Base-by-base conservation (phyloP, 257 asterid genomes). In the Paraleonurus japonicus region DNA sequence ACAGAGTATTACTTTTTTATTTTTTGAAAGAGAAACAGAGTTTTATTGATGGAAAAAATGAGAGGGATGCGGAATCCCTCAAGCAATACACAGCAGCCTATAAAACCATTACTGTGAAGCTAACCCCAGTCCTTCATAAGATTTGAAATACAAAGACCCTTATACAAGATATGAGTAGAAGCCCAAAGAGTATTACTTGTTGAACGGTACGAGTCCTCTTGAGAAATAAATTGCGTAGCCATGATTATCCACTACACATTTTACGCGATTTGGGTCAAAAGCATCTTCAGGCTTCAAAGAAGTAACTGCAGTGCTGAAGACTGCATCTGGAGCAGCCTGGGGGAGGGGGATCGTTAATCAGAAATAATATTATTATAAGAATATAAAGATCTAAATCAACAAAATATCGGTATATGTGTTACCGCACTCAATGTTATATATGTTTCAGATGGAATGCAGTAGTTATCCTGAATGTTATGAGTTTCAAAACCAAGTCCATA, bases 201-300 rank as follows among this genome's bases (percentile, higher is more conserved):
- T 93, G 69, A 79, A 88, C 26, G 97, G 98, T 72, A 90, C 75
- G 58, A 92, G 86, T 57, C 96, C 97, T 59, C 97, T 76, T 19
- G 97, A 92, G 76, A 92, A 87, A 75, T 92, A 92, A 79, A 90
- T 83, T 24, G 98, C 96, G 65, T 90, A 90, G 70, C 92, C 96
- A 65, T 65, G 87, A 61, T 79, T 89, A 74, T 90, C 96, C 51
- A 89, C 85, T 24, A 87, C 87, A 48, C 97, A 93, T 81, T 93
- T 93, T 35, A 90, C 97, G 26, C 96, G 95, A 79, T 93, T 93
- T 3, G 92, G 83, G 81, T 93, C 96, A 60, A 83, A 84, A 59
- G 95, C 95, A 79, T 93, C 96, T 79, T 90, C 96, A 59, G 94
- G 84, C 77, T 87, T 87, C 83, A 93, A 74, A 55, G 96, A 73